These are phyloP conservation scores for Paracamarosporium sp. DNA, from an alignment of 2,329 filamentous ascomycete genomes.

Conservation along the genomic window DNA sequence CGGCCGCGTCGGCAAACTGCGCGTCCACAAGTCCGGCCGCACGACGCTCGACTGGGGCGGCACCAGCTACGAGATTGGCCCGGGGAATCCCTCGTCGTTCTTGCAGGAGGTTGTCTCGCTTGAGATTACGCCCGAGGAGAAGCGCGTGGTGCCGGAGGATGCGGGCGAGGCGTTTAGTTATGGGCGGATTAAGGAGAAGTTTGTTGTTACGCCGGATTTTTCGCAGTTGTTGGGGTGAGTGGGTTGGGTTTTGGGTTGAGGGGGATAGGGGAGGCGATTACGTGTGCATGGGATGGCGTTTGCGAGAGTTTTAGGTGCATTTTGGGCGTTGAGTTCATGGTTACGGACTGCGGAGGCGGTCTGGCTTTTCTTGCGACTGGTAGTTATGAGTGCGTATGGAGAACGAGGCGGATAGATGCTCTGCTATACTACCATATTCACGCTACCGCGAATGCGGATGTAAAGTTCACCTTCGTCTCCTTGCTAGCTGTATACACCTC, in stretches of 20 bases:
- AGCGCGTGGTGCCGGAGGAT: slow-evolving; percentile 43
- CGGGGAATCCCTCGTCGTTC: slow-evolving; percentile 64
- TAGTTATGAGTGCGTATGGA: no score
- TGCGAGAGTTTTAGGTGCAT: background rate
- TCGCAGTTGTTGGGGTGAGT: slow-evolving; percentile 54
- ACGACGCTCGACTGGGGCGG: slow-evolving; percentile 70
- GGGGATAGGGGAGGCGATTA: slow-evolving; percentile 11
- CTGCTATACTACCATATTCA: no score
- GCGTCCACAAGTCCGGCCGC: slow-evolving; percentile 67
- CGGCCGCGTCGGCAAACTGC: slow-evolving; percentile 66
- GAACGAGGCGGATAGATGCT: no score
- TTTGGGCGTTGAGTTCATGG: background rate
- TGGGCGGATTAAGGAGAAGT: slow-evolving; percentile 69
- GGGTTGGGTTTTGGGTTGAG: background rate
- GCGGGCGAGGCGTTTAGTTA: slow-evolving; percentile 60
- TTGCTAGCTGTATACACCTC: no score
- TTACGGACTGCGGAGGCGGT: no score
- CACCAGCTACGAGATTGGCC: slow-evolving; percentile 63
- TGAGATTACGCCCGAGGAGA: slow-evolving; percentile 37
- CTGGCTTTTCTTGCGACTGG: no score
- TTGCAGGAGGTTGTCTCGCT: slow-evolving; percentile 64
- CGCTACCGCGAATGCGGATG: no score
- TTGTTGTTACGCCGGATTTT: slow-evolving; percentile 69
- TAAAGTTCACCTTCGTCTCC: no score
- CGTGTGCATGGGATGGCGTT: background rate